Conservation (phyloP, 352 stramenopile species). For the Phytophthora palmivora region DNA sequence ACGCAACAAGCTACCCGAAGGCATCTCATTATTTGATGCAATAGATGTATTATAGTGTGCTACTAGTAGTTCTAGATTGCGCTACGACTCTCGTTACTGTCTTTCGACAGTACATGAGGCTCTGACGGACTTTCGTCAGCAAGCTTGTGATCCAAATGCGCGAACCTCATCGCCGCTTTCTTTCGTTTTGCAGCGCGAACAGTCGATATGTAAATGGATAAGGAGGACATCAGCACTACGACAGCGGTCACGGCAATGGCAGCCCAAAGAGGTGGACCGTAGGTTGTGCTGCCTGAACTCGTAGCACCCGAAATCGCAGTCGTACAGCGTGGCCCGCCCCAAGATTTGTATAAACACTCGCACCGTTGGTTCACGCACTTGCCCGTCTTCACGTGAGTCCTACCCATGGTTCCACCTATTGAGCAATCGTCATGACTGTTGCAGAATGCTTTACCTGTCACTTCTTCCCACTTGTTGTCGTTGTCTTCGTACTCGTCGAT, state of each 20-base stretch:
- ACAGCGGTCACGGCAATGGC: conserved; percentile 11
- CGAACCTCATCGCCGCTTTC: conserved; percentile 16
- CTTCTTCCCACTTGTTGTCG: conserved; percentile 49
- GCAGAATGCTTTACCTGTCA: conserved; percentile 56
- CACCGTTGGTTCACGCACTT: conserved; percentile 58
- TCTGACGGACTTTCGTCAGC: conserved; percentile 8
- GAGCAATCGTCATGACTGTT: conserved; percentile 57
- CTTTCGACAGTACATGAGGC: conserved; percentile 13
- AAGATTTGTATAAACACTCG: conserved; percentile 52
- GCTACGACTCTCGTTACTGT: conserved; percentile 1
- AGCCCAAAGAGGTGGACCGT: conserved; percentile 23
- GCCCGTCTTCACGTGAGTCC: conserved; percentile 38
- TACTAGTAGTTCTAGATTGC: too few relatives aligned
- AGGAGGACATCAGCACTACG: conserved; percentile 2
- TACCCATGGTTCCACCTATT: conserved; percentile 35
- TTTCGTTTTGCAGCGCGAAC: conserved; percentile 14
- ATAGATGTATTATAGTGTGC: too few relatives aligned
- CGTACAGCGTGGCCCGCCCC: conserved; percentile 38
- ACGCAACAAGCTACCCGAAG: too few relatives aligned
- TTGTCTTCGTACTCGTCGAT: conserved; percentile 64
- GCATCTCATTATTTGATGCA: too few relatives aligned
- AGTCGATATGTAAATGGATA: conserved; percentile 25
- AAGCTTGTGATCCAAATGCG: conserved; percentile 13
- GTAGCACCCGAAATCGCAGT: conserved; percentile 18
- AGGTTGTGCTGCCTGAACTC: conserved; percentile 13